Evolutionary conservation across 768 basidiomycete genomes (phyloP), one percentile per base, ranked within the genome.

Genomic region (Guyanaporus albipodus): DNA sequence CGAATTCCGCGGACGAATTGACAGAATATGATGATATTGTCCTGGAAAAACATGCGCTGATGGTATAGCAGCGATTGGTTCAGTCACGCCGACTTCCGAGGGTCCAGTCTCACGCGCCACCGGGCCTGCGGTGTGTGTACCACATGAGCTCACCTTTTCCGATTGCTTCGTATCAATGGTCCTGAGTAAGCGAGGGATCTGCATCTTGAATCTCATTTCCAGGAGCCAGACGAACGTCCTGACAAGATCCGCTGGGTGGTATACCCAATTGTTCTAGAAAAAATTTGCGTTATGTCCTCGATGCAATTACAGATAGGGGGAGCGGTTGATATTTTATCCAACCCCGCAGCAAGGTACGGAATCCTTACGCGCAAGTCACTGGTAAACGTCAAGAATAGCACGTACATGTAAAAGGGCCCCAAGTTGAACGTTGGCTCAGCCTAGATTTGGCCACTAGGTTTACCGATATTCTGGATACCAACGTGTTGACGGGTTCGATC

Each of bases 341-440:
- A 38, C 8, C 34, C 34, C 27, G 21, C 32, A 34, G 21, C 17
- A 21, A n/a, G 17, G 23, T 33, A 37, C 34, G 42, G 38, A 8
- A 40, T 41, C 15, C 8, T 43, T 26, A 21, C 24, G 5, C 28
- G 12, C 23, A n/a, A 11, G 27, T 18, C 26, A 23, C 27, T 22
- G 32, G n/a, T 15, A 38, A 22, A 36, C 10, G 33, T 48, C 39
- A 44, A 24, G 42, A 49, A 48, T 22, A 19, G 40, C 33, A 35
- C 33, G 39, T 34, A 23, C 31, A 47, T 9, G 23, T 38, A 27
- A 12, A 46, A 23, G 52, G 38, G 28, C n/a, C n/a, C n/a, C n/a
- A n/a, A 27, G 2, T 33, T 21, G 23, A 28, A 29, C 6, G 7
- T 28, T 14, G 23, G n/a, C n/a, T n/a, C n/a, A n/a, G n/a, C n/a